These are phyloP conservation scores for Mycena rosella DNA, from an alignment of 768 basidiomycete genomes.

Conservation along the genomic window DNA sequence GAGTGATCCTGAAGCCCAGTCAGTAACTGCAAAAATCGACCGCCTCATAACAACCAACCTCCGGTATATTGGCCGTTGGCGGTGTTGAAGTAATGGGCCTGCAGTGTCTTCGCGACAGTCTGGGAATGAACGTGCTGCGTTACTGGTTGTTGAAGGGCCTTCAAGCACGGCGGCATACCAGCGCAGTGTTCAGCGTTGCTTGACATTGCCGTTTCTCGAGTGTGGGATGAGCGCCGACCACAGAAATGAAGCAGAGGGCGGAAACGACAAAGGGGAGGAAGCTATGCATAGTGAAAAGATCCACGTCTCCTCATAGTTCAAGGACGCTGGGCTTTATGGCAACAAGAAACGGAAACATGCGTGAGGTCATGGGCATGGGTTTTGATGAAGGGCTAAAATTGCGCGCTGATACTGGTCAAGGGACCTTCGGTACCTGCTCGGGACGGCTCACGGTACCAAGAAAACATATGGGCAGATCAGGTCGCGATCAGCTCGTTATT, in stretches of 20 bases:
- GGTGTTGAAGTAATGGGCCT: slow-evolving; percentile 57
- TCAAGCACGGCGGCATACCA: slow-evolving; percentile 25
- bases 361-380: not conserved
- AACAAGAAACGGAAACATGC: not conserved
- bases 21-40: not conserved
- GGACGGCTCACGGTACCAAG: slow-evolving; percentile 21
- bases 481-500: too few relatives aligned
- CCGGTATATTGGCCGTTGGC: slow-evolving; percentile 58
- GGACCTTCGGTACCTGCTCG: slow-evolving; percentile 24
- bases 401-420: slow-evolving; percentile 20
- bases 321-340: slow-evolving; percentile 16
- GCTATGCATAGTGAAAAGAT: slow-evolving; percentile 14
- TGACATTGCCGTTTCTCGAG: slow-evolving; percentile 37
- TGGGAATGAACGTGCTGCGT: slow-evolving; percentile 20
- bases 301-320: not conserved
- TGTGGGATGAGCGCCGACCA: slow-evolving; percentile 10
- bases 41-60: slow-evolving; percentile 45
- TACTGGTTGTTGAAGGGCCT: not conserved
- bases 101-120: slow-evolving; percentile 51
- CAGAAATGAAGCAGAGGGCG: slow-evolving; percentile 18
- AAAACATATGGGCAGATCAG: slow-evolving; percentile 23
- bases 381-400: not conserved
- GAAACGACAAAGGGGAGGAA: slow-evolving; percentile 19
- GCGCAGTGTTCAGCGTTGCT: slow-evolving; percentile 31
- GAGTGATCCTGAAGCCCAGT: slow-evolving; percentile 41